A percentile compares a stretch with the other conserved stretches of the same genome.
Evolutionary conservation across 1,139 yeast species (phyloP).

Genomic region (Protomyces gravidus): DNA sequence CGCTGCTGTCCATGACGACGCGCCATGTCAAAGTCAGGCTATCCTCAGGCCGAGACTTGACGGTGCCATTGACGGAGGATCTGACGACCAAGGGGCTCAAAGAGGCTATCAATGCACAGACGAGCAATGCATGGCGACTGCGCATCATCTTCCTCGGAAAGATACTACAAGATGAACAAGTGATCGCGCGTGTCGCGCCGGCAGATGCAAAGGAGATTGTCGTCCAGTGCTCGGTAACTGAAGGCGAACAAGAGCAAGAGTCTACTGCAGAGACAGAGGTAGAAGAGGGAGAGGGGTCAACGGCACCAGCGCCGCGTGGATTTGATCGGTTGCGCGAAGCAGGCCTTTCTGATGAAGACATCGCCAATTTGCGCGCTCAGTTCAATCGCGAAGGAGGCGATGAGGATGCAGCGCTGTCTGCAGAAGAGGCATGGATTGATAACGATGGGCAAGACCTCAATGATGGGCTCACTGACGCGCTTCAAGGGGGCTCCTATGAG

Average conservation of each 20-base stretch:
- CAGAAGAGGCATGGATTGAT: slow-evolving; percentile 16
- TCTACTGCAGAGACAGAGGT: not conserved
- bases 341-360: slow-evolving; percentile 30
- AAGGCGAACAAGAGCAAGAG: not conserved
- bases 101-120: not conserved
- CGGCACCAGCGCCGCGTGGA: slow-evolving; percentile 29
- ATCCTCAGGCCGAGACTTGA: not conserved
- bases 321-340: slow-evolving; percentile 33
- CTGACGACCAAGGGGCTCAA: not conserved
- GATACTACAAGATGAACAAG: slow-evolving; percentile 31
- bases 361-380: slow-evolving; percentile 20
- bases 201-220: not conserved
- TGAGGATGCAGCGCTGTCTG: slow-evolving; percentile 3
- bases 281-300: not conserved
- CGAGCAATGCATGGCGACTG: not conserved
- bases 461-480: not conserved
- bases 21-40: slow-evolving; percentile 3
- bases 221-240: not conserved
- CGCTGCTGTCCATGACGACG: no score
- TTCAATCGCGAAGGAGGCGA: slow-evolving; percentile 7
- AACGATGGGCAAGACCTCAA: not conserved
- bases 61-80: not conserved
- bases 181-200: not conserved
- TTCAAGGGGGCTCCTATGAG: slow-evolving; percentile 14
- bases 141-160: slow-evolving; percentile 28